Evolutionary conservation across 352 stramenopile species (phyloP).

Genomic region (Blastocystis sp.): DNA sequence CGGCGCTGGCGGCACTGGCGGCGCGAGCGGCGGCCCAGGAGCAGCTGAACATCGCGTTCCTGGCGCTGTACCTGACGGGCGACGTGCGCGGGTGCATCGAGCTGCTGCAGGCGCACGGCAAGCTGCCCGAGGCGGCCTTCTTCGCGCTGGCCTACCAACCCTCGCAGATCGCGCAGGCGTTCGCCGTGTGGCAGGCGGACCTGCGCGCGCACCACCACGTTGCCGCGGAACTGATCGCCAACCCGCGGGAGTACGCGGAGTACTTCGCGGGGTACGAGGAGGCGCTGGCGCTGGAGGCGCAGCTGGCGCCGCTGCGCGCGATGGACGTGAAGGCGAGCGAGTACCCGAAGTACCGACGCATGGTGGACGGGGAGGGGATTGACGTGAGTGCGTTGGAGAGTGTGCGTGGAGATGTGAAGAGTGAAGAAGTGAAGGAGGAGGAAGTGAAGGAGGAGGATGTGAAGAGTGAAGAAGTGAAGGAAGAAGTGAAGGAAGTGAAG

Average conservation of each 20-base stretch:
- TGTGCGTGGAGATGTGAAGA: slow-evolving; percentile 1
- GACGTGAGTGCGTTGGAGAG: slow-evolving; percentile 20
- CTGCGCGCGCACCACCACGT: slow-evolving; percentile 77
- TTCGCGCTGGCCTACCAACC: slow-evolving; percentile 95
- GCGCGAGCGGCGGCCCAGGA: slow-evolving; percentile 80
- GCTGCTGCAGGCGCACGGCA: slow-evolving; percentile 87
- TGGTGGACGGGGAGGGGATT: slow-evolving; percentile 45
- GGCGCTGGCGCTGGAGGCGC: slow-evolving; percentile 87
- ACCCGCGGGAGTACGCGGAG: slow-evolving; percentile 84
- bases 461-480: not conserved
- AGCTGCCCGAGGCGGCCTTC: slow-evolving; percentile 93
- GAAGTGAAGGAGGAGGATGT: not conserved
- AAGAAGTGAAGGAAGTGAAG: not conserved
- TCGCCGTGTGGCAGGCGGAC: slow-evolving; percentile 87
- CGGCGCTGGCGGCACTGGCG: slow-evolving; percentile 85
- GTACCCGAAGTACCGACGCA: slow-evolving; percentile 76
- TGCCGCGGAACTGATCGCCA: slow-evolving; percentile 88
- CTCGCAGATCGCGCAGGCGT: slow-evolving; percentile 86
- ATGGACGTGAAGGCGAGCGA: slow-evolving; percentile 76
- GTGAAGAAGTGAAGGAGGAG: not conserved
- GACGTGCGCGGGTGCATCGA: slow-evolving; percentile 90
- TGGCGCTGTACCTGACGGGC: slow-evolving; percentile 88
- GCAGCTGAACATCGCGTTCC: slow-evolving; percentile 80
- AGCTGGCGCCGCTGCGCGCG: slow-evolving; percentile 81
- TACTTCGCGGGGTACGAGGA: slow-evolving; percentile 91